Base-by-base conservation (phyloP, 495 filamentous ascomycete genomes). In the Lophiotrema nucula region DNA sequence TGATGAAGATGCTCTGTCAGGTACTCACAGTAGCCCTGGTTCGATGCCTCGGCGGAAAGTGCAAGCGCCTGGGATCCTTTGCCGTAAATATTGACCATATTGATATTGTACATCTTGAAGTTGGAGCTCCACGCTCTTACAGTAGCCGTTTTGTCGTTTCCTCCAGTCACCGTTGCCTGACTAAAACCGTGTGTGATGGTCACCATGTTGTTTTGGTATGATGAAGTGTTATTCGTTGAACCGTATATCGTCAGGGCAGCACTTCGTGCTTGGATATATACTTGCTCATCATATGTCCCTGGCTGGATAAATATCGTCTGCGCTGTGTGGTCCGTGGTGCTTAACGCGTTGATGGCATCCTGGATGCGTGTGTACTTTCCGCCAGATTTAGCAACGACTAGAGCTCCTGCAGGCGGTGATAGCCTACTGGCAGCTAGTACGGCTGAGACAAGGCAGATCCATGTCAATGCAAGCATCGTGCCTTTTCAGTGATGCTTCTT, bases 221-320 rank as follows among this genome's bases (percentile, higher is more conserved):
- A 69, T 38, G 71, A 56, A 11, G 75, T 79, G 67, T 86, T 77
- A 10, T 74, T 68, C 4, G 84, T 87, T 48, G 76, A 76, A 4
- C 85, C 84, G 64, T 86, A 79, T 65, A 88, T 77, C 27, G 79
- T 79, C 15, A 86, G 75, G 5, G 63, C 50, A 21, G 55, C 56
- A 11, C 58, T 54, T 18, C 53, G 33, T 3, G 48, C 35, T 4
- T 55, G 58, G 25, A 70, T 65, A 43, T 64, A 64, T 25, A 70
- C 68, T 37, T 69, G 66, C 50, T 70, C 68, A 23, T 71, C 63
- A 18, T 81, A 79, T 0, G 64, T 67, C 19, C 79, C 73, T 4
- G 74, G 35, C 2, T 76, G 56, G 67, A 88, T 81, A 73, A 86
- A 88, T 66, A 88, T 80, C 57, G 75, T 79, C 62, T 86, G 82